Evolutionary conservation across 139 green algal species (phyloP), one percentile per base, ranked within the genome.

Genomic region (Diplosphaera chodatii): DNA sequence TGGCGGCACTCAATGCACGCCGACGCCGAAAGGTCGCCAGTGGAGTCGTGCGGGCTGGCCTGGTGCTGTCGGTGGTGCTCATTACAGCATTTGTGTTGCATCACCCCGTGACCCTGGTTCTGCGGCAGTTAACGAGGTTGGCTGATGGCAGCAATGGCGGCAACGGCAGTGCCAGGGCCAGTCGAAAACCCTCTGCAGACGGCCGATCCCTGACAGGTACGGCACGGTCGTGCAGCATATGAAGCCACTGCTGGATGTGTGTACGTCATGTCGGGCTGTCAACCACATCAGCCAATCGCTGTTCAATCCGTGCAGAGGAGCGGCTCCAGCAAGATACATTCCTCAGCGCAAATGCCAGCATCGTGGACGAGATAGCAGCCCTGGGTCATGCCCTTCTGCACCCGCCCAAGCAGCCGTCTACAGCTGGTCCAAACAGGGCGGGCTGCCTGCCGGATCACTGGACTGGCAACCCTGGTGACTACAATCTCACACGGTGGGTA

Each of bases 401-500:
- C 48, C 48, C 48, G 8, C 48, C 48, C 22, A 59, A 59, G 48
- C 10, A 59, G 48, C 48, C 48, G 8, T 10, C 48, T n/a, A 18
- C 48, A 25, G 48, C 13, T 21, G 48, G 16, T 23, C 3, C 13
- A 18, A 18, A 5, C 48, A 25, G 48, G 3, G 25, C 4, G 13
- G 48, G 48, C 10, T 59, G 48, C 13, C 32, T 63, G 59, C 59
- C 59, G 5, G 27, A 65, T 15, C 4, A 15, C 25, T 65, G 59
- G 59, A 65, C 59, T 28, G 59, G 59, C 20, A 22, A 56, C 15
- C 29, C 70, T 41, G 62, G 33, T 3, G 70, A 63, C 70, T 64
- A 75, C 34, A 68, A 68, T 16, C 70, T 75, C 27, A 75, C 70
- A 22, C 40, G 56, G 70, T 75, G 59, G 63, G n/a, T n/a, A n/a